Conservation (phyloP, 1,284 basidiomycete species). For the Pyrrhoderma lamaoense region DNA sequence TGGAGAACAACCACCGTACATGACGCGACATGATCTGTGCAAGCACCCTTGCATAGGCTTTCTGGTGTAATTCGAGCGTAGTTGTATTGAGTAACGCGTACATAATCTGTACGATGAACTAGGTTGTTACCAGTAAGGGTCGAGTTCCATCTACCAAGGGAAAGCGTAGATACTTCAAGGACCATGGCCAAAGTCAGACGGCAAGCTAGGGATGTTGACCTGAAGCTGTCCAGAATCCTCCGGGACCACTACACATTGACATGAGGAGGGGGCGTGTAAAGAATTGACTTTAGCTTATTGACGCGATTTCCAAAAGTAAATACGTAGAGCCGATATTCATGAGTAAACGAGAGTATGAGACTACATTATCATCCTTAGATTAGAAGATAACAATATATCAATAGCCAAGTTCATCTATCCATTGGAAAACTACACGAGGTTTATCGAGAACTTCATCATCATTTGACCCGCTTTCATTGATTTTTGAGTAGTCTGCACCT, state of each 20-base stretch:
- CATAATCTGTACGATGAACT: constrained; percentile 11
- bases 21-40: constrained; percentile 16
- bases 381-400: not conserved
- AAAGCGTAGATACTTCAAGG: constrained; percentile 14
- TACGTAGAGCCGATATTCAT: not conserved
- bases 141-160: constrained; percentile 10
- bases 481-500: constrained; percentile 22
- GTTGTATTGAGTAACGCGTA: constrained; percentile 17
- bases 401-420: constrained; percentile 16
- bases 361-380: not conserved
- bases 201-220: constrained; percentile 6
- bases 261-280: constrained; percentile 16
- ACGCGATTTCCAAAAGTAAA: not conserved
- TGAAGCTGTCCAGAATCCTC: constrained; percentile 1
- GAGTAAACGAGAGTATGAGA: not conserved
- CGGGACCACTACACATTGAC: constrained; percentile 10
- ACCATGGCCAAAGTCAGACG: constrained; percentile 6
- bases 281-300: constrained; percentile 12
- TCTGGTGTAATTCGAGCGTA: constrained; percentile 15
- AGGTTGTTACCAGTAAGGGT: not conserved
- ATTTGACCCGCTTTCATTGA: not conserved
- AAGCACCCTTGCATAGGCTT: constrained; percentile 11
- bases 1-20: constrained; percentile 16
- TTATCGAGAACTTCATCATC: constrained; percentile 1
- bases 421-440: constrained; percentile 6